Percentiles rank a stretch among this genome's conserved stretches.
These are phyloP conservation scores for Ambrosia artemisiifolia DNA, from an alignment of 129 eudicot genomes.

Conservation along the genomic window DNA sequence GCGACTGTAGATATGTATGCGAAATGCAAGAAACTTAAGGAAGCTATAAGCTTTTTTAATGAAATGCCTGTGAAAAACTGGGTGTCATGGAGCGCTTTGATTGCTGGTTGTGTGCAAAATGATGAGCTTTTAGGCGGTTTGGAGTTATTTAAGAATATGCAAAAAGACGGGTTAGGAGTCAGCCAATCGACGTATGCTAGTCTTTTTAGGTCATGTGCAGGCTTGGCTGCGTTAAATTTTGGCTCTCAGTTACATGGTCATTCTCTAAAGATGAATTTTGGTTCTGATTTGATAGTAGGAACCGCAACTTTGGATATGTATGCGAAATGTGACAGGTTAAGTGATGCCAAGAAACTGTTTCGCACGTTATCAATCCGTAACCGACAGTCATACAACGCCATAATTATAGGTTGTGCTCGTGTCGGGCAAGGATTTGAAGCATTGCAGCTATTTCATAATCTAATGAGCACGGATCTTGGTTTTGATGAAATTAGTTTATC, in stretches of 20 bases:
- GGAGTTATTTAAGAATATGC: slow-evolving; percentile 69
- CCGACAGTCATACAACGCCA: slow-evolving; percentile 71
- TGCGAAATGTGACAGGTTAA: slow-evolving; percentile 56
- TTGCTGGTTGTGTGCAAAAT: slow-evolving; percentile 75
- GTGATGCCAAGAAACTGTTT: slow-evolving; percentile 55
- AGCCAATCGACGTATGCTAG: slow-evolving; percentile 80
- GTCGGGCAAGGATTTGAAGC: slow-evolving; percentile 55
- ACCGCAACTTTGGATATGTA: slow-evolving; percentile 89
- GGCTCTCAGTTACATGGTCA: slow-evolving; percentile 79
- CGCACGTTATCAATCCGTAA: slow-evolving; percentile 42
- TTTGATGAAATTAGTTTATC: slow-evolving; percentile 78
- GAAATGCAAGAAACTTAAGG: slow-evolving; percentile 55
- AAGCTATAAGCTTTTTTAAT: slow-evolving; percentile 46
- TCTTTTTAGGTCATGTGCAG: slow-evolving; percentile 68
- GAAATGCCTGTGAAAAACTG: slow-evolving; percentile 73
- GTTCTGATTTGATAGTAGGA: slow-evolving; percentile 60
- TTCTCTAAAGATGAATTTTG: slow-evolving; percentile 65
- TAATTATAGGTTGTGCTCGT: slow-evolving; percentile 60
- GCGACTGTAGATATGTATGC: slow-evolving; percentile 91
- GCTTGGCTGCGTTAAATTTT: slow-evolving; percentile 41
- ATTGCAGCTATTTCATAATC: slow-evolving; percentile 41
- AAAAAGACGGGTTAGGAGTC: slow-evolving; percentile 59
- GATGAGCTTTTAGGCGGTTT: slow-evolving; percentile 49
- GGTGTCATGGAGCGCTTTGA: slow-evolving; percentile 89
- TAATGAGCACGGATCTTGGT: slow-evolving; percentile 51